Evolutionary conservation across 2,329 filamentous ascomycete genomes (phyloP), one percentile per base, ranked within the genome.

Genomic region (Diaporthe amygdali): DNA sequence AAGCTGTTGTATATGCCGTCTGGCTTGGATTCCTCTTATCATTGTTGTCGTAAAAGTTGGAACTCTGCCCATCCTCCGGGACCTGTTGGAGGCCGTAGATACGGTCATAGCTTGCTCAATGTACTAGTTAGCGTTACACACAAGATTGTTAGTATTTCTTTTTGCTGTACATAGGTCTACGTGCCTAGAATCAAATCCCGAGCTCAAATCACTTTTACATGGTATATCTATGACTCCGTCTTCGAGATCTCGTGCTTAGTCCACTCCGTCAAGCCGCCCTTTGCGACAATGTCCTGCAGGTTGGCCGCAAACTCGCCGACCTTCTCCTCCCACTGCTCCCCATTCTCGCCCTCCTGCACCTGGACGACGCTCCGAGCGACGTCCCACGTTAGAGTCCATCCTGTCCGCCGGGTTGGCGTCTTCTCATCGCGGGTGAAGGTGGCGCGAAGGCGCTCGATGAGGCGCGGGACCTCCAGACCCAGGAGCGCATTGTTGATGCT

Each of bases 381-480:
- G 47, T 75, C 74, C 75, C 75, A 76, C 12, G 69, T 72, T 22
- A 76, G 41, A 4, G 55, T 70, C 56, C 68, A 70, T 3, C 55
- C 41, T 25, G 30, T 47, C 41, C 59, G 32, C 20, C 46, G 49
- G n/a, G 32, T 37, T 2, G 41, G 47, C 5, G 37, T 39, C 9
- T 77, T 74, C 1, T 41, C 70, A 3, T 72, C 71, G 8, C 74
- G 73, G 34, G 51, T 61, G 20, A 77, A 74, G 6, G 74, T 72
- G 3, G 75, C 70, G 8, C 78, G 74, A 37, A 79, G 68, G 0
- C 75, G 76, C 52, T 74, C 75, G 2, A 76, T 74, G 5, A 75
- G 84, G 20, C 85, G 84, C 3, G 92, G 92, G 1, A 94, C 85
- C 78, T 95, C 93, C 14, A 95, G 84, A 1, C 89, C 89, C 72